Percentiles rank a stretch among this genome's conserved stretches.
Evolutionary conservation across 2,329 filamentous ascomycete genomes (phyloP).

Genomic region (Colletotrichum brevisporum): DNA sequence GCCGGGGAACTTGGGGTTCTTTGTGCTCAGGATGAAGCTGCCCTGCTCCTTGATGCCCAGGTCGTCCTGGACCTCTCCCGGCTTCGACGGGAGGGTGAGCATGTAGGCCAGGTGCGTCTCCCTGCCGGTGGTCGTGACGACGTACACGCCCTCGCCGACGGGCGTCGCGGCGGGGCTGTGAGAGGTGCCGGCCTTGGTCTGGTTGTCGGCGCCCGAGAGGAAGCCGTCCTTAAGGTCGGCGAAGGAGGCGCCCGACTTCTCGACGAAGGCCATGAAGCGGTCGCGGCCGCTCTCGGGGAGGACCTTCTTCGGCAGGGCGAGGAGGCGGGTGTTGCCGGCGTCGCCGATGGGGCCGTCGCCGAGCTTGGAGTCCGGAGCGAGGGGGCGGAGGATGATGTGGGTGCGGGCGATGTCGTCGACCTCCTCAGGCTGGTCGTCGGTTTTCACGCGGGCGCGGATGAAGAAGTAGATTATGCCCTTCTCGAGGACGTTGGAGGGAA

Average conservation of each 20-base stretch:
- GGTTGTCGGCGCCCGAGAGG: constrained; percentile 76
- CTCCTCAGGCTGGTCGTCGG: constrained; percentile 77
- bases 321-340: constrained; percentile 75
- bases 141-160: constrained; percentile 89
- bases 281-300: constrained; percentile 79
- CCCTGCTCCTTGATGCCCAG: constrained; percentile 80
- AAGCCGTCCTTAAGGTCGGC: constrained; percentile 81
- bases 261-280: constrained; percentile 85
- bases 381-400: constrained; percentile 83
- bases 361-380: constrained; percentile 78
- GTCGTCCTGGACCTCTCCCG: constrained; percentile 81
- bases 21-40: constrained; percentile 83
- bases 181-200: constrained; percentile 83
- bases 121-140: constrained; percentile 79
- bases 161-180: constrained; percentile 79
- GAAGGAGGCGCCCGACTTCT: constrained; percentile 78
- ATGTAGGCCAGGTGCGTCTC: constrained; percentile 86
- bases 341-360: constrained; percentile 64
- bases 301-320: constrained; percentile 87
- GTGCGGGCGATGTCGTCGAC: constrained; percentile 82
- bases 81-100: constrained; percentile 78
- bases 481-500: constrained; percentile 74
- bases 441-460: constrained; percentile 81
- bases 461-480: constrained; percentile 96
- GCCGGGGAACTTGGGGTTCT: constrained; percentile 81